phyloP scores from a whole-genome alignment of 257 asterid species.

The Solanum acaule region DNA sequence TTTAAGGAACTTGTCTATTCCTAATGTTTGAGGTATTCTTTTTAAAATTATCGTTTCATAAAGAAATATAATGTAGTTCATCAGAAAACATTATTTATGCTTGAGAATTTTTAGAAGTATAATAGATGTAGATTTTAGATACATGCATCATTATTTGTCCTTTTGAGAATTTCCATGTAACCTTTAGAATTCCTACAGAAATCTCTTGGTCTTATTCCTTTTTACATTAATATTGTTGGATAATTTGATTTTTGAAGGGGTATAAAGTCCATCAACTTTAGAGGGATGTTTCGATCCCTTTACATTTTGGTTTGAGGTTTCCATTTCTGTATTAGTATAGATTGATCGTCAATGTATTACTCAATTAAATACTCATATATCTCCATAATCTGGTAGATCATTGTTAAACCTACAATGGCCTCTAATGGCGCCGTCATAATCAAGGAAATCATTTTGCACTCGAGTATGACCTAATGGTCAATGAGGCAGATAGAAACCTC shows the following conservation, averaged over 20 bases:
- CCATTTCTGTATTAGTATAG: neutral
- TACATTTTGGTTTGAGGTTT: neutral
- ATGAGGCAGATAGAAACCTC: neutral
- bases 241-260: neutral
- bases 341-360: neutral
- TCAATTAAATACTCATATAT: neutral
- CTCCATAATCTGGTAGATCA: neutral
- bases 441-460: neutral
- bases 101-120: neutral
- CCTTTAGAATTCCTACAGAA: neutral
- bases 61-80: neutral
- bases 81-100: neutral
- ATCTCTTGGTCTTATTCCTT: neutral
- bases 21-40: neutral
- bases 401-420: neutral
- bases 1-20: neutral
- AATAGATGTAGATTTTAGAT: neutral
- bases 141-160: neutral
- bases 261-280: neutral
- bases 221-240: neutral
- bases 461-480: neutral
- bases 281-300: neutral
- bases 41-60: neutral
- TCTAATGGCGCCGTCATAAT: neutral
- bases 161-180: neutral